Percentiles rank a stretch among this genome's conserved stretches.
Conservation (phyloP, 345 rosid species). For the Erodium maritimum region DNA sequence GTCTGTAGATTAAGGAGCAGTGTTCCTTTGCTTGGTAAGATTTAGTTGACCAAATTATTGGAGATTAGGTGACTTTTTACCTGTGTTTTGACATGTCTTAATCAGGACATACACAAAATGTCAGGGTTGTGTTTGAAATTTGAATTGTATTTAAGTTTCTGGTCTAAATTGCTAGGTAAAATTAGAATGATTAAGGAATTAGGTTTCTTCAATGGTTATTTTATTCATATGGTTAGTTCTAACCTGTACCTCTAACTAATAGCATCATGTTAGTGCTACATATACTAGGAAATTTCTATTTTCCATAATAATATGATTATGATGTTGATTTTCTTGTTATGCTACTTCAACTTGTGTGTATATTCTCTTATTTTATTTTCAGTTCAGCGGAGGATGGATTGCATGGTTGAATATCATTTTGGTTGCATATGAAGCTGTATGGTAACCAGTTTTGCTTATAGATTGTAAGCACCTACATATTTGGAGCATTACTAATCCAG, state of each 20-base stretch:
- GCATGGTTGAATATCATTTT: no score
- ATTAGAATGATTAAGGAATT: neutral
- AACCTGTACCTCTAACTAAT: no score
- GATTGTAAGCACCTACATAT: neutral
- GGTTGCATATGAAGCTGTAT: constrained; percentile 5
- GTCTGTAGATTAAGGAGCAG: no score
- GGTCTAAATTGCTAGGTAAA: neutral
- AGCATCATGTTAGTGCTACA: no score
- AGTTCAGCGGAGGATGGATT: no score
- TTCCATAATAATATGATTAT: neutral
- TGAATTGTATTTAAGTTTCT: no score
- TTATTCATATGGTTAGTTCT: no score
- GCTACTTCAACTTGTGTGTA: constrained; percentile 5
- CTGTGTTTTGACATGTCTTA: neutral
- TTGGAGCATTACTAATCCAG: constrained; percentile 6
- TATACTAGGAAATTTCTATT: no score
- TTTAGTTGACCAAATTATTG: neutral
- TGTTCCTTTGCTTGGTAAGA: neutral
- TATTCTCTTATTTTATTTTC: constrained; percentile 4
- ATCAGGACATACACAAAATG: neutral
- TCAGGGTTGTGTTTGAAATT: neutral
- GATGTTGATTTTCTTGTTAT: constrained; percentile 9
- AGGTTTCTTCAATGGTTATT: neutral
- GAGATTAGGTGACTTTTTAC: no score
- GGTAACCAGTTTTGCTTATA: neutral